Conservation (phyloP, 1,139 yeast species). For the Magnusiomyces magnusii region DNA sequence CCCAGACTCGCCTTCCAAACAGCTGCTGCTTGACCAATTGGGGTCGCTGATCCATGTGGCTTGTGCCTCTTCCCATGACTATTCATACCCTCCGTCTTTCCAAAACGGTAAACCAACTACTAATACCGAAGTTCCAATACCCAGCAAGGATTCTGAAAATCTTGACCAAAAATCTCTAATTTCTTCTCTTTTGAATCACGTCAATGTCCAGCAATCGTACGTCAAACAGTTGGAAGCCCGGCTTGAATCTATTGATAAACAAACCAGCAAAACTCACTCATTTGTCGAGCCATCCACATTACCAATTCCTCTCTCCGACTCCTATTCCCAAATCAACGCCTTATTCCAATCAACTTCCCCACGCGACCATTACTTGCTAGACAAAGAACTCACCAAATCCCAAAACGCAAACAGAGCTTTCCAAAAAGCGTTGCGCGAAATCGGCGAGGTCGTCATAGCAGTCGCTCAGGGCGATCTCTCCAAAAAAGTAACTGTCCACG, state of each 20-base stretch:
- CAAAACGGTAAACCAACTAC: not conserved
- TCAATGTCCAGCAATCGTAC: no score
- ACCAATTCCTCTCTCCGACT: not conserved
- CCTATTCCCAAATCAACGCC: not conserved
- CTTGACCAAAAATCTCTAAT: not conserved
- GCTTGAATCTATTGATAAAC: no score
- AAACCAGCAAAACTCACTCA: no score
- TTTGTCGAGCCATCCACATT: not conserved
- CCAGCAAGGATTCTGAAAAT: not conserved
- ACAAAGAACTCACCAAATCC: constrained; percentile 43
- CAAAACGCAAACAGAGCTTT: constrained; percentile 67
- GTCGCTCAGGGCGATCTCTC: constrained; percentile 83
- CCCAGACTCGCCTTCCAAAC: constrained; percentile 22
- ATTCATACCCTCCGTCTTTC: not conserved
- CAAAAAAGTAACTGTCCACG: constrained; percentile 65
- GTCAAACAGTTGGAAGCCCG: no score
- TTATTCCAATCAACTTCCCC: not conserved
- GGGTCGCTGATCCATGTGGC: not conserved
- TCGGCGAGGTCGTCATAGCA: constrained; percentile 73
- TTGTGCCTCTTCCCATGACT: not conserved
- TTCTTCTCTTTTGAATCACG: not conserved
- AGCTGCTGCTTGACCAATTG: constrained; percentile 20
- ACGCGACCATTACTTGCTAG: constrained; percentile 32
- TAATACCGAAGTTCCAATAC: no score
- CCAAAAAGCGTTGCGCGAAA: constrained; percentile 67